Base-by-base conservation (phyloP, 1,284 basidiomycete genomes). In the Sporisorium sorghi region DNA sequence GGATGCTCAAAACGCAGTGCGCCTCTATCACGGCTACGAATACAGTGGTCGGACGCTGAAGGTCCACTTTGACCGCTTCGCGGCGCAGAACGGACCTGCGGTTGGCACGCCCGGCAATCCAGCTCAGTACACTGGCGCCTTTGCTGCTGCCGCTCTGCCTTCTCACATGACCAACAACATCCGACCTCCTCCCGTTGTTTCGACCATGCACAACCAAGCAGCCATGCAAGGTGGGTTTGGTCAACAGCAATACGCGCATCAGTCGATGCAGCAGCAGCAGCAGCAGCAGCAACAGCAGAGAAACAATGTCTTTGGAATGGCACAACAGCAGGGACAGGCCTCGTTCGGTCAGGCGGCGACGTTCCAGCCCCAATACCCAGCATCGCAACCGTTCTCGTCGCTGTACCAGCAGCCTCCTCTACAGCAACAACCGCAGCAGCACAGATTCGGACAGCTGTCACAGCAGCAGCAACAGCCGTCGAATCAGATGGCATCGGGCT, bases 1-100 rank as follows among this genome's bases (percentile, higher is more conserved):
- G 83, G 95, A 98, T 82, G 95, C 94, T 0, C 90, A 92, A 65
- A 87, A 91, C 24, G 96, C 94, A 1, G 90, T 96, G 24, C 87
- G 88, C 58, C 76, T 85, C 37, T 85, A 84, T 35, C 81, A 85
- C 55, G 83, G 84, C 43, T 93, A 91, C 83, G 93, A 95, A 79
- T 93, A 91, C 84, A 93, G 92, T 79, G 93, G 93, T 3, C 89
- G 93, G 37, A 86, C 88, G 30, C 87, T 94, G 52, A 94, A 94
- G 84, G 93, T 94, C 14, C 92, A 93, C 83, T 92, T 90, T 80
- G 93, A 94, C 86, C 74, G 83, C 12, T 80, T 83, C 42, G 78
- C 80, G 0, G 60, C 67, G 4, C 61, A 66, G 56, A 64, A 62
- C 14, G 73, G 73, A 8, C 73, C 73, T 1, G 73, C 73, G 2